Evolutionary conservation across 257 asterid genomes (phyloP).

Genomic region (Solanum chilense): DNA sequence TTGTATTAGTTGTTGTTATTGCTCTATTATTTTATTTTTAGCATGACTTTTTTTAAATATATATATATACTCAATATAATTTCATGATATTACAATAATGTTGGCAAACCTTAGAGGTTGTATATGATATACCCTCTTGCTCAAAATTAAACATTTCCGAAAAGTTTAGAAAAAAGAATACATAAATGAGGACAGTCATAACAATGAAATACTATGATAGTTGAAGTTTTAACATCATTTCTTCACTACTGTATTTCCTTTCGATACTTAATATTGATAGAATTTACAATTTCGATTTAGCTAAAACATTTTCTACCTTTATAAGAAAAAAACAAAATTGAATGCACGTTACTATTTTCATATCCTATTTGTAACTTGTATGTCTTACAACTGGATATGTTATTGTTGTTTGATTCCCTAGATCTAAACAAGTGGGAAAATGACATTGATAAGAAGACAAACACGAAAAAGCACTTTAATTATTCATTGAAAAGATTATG

Average conservation of each 20-base stretch:
- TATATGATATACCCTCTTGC: not conserved
- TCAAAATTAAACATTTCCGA: not conserved
- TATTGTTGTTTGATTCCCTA: not conserved
- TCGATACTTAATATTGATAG: not conserved
- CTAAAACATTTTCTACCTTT: not conserved
- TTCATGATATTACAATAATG: too few relatives aligned
- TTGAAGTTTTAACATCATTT: not conserved
- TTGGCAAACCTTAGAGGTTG: too few relatives aligned
- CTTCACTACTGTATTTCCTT: not conserved
- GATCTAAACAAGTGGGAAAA: not conserved
- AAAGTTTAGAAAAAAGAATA: not conserved
- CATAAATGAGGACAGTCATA: not conserved
- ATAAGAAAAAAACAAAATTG: too few relatives aligned
- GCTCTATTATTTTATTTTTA: not conserved
- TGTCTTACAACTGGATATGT: too few relatives aligned
- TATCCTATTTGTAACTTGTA: too few relatives aligned
- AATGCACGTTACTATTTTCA: not conserved
- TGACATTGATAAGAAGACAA: not conserved
- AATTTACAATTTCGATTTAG: not conserved
- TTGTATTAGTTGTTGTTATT: not conserved
- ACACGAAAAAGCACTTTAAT: not conserved
- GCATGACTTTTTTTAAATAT: not conserved
- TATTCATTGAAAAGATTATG: not conserved
- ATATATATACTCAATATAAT: too few relatives aligned
- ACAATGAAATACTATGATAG: not conserved